Evolutionary conservation across 2,329 filamentous ascomycete genomes (phyloP), one percentile per base, ranked within the genome.

Genomic region (Gnomoniopsis smithogilvyi): DNA sequence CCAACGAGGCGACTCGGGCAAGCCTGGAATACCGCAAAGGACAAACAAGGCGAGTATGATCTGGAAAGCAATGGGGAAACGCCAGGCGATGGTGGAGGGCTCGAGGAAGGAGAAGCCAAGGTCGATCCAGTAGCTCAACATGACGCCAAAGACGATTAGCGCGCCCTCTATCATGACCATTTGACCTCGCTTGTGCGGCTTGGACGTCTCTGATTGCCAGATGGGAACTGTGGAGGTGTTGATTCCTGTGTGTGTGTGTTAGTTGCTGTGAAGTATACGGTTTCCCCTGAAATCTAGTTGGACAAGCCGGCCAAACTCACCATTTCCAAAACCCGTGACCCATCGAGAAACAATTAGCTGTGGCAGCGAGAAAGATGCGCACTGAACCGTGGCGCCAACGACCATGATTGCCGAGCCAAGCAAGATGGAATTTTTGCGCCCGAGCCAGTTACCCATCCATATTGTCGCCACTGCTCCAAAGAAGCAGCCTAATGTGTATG

Each of bases 141-240:
- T 82, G 0, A 90, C 85, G 66, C 87, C 87, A 51, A 89, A 85
- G 61, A 90, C 90, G 67, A 91, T 91, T 10, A 90, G 71, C 6
- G 61, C 54, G 2, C 58, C 61, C 21, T 63, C 61, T 6, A 63
- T 61, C 61, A 63, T 63, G 33, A 63, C 60, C 60, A 62, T 62
- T 21, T 62, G 60, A 1, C 60, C 60, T 2, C 60, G 53, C 14
- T 57, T 57, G 33, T 63, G 61, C 11, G 58, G 48, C 12, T 63
- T 63, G 1, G 61, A 63, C 3, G 61, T 63, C 43, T 63, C 61
- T 6, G 61, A 63, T 24, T 63, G 61, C 61, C 61, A 63, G n/a
- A 58, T 63, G 6, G 61, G 61, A 14, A 63, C 61, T 6, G 61
- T 63, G 3, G 61, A 63, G 1, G 61, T 63, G 43, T 63, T 63